phyloP scores from a whole-genome alignment of 176 grass and related monocot species.

The Aegilops sharonensis region DNA sequence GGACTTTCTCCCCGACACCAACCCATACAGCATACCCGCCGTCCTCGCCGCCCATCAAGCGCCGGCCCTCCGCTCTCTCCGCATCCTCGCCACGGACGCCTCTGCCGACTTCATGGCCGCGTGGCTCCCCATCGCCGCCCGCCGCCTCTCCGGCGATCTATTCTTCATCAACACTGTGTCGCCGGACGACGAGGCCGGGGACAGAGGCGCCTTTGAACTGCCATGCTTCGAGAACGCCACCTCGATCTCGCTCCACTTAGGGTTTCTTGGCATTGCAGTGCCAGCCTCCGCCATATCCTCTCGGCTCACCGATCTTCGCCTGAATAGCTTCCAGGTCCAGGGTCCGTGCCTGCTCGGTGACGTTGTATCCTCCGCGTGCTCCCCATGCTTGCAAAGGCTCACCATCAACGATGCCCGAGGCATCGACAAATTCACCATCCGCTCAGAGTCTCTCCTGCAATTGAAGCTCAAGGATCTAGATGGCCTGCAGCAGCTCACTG shows the following conservation, averaged over 20 bases:
- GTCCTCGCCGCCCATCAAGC: neutral
- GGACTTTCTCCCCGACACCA: neutral
- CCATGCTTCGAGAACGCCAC: slow-evolving; percentile 27
- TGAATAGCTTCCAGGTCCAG: neutral
- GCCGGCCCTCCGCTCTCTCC: neutral
- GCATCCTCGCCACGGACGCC: neutral
- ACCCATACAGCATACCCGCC: neutral
- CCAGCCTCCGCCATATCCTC: neutral
- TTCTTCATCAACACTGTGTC: neutral
- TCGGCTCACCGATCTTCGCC: neutral
- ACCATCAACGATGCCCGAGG: neutral
- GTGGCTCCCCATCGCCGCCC: slow-evolving; percentile 20
- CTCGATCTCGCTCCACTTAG: neutral
- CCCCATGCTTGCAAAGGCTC: neutral
- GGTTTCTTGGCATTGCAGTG: neutral
- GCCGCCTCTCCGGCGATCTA: neutral
- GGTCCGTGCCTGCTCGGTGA: neutral
- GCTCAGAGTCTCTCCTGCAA: neutral
- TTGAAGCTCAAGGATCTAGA: neutral
- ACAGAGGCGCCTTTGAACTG: neutral
- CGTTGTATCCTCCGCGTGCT: neutral
- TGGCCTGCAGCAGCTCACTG: neutral
- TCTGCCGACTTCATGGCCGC: neutral
- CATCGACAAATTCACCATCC: neutral
- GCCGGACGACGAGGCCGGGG: neutral